Conservation (phyloP, 1,139 yeast genomes). For the Meyerozyma athensensis region DNA sequence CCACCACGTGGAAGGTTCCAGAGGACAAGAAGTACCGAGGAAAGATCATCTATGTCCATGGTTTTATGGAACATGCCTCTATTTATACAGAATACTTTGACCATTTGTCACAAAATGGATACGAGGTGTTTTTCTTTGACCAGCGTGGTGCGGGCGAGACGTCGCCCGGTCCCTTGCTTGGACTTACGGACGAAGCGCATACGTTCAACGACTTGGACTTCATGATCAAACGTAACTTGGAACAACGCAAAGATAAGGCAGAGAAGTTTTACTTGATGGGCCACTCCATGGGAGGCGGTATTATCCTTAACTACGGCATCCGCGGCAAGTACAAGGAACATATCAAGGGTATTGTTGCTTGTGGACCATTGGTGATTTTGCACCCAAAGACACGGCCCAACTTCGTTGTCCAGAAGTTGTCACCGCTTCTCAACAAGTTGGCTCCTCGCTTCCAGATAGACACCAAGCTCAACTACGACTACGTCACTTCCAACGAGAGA, state of each 20-base stretch:
- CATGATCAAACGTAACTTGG: conserved; percentile 41
- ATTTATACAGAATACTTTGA: conserved; percentile 60
- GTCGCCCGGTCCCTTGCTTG: conserved; percentile 53
- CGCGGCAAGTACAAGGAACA: conserved; percentile 54
- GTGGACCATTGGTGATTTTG: conserved; percentile 64
- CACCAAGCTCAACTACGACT: conserved; percentile 50
- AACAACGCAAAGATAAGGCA: conserved; percentile 15
- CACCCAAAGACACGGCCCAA: conserved; percentile 60
- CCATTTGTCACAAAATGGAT: conserved; percentile 53
- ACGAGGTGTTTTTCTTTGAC: conserved; percentile 72
- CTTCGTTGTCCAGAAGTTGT: conserved; percentile 35
- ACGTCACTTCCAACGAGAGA: conserved; percentile 50
- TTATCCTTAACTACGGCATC: conserved; percentile 67
- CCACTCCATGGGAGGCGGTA: conserved; percentile 97
- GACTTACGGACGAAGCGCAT: conserved; percentile 60
- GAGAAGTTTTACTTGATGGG: conserved; percentile 64
- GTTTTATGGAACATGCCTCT: conserved; percentile 66
- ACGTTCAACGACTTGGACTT: conserved; percentile 68
- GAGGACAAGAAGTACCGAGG: conserved; percentile 40
- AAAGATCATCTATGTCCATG: conserved; percentile 66
- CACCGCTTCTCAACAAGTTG: conserved; percentile 45
- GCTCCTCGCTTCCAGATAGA: conserved; percentile 55
- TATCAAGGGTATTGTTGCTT: conserved; percentile 52
- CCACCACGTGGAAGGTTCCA: conserved; percentile 39
- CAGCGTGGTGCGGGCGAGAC: conserved; percentile 90